Evolutionary conservation across 139 green algal genomes (phyloP).

Genomic region (Marvania coccoides): DNA sequence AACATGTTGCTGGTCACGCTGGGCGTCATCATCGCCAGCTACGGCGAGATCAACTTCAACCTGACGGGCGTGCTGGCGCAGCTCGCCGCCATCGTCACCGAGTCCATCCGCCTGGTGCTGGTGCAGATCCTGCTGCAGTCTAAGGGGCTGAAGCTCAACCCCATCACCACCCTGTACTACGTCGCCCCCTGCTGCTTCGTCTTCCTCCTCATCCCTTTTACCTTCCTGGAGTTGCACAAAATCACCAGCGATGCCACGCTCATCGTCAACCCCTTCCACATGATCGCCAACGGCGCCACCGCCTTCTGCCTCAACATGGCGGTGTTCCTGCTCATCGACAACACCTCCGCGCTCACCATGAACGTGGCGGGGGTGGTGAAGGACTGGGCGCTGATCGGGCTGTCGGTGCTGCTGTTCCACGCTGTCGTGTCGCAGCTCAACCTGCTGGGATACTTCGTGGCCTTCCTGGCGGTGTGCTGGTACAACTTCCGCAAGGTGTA

Average conservation of each 20-base stretch:
- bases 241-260: slow-evolving; percentile 52
- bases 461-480: slow-evolving; percentile 34
- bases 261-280: slow-evolving; percentile 20
- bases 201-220: slow-evolving; percentile 39
- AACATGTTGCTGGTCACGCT: slow-evolving; percentile 52
- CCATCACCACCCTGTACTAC: slow-evolving; percentile 53
- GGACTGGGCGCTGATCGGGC: slow-evolving; percentile 58
- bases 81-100: slow-evolving; percentile 61
- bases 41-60: slow-evolving; percentile 80
- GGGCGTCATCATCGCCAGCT: slow-evolving; percentile 42
- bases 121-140: slow-evolving; percentile 83
- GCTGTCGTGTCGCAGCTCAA: slow-evolving; percentile 70
- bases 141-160: slow-evolving; percentile 52
- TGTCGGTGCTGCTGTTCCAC: slow-evolving; percentile 28
- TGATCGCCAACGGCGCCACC: slow-evolving; percentile 75
- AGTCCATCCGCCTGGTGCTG: slow-evolving; percentile 71
- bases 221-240: slow-evolving; percentile 38
- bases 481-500: slow-evolving; percentile 25
- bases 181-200: slow-evolving; percentile 38
- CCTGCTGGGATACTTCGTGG: slow-evolving; percentile 65
- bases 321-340: slow-evolving; percentile 84
- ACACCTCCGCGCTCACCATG: slow-evolving; percentile 74
- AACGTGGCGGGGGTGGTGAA: slow-evolving; percentile 80
- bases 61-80: slow-evolving; percentile 79
- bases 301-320: slow-evolving; percentile 89